Evolutionary conservation across 352 stramenopile species (phyloP), one percentile per base, ranked within the genome.

Genomic region (Globisporangium camurandrum): DNA sequence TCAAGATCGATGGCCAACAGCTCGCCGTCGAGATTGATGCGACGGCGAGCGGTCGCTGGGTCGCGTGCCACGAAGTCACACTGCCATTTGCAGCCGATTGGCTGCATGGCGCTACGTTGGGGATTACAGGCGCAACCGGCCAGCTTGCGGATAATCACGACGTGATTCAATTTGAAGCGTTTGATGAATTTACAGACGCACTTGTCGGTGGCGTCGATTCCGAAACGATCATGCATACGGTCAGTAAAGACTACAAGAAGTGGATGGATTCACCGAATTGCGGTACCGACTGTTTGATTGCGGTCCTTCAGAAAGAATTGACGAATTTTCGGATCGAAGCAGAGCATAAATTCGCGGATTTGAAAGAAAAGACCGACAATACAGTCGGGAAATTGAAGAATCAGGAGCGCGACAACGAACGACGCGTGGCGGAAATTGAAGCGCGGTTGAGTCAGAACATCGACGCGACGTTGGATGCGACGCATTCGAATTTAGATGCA

Each of bases 341-440:
- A 11, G 82, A 93, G 57, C 82, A 93, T 62, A 74, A 76, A 40
- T 88, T 93, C 52, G 65, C 75, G 9, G 80, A 91, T 55, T 51
- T 93, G 39, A 89, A 91, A 64, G 82, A 93, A 55, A 89, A 88
- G 64, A 93, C 77, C n/a, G 67, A 74, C 49, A 86, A 88, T 57
- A 89, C 70, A 17, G 79, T 93, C 12, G 53, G 43, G 28, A 89
- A 90, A 55, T 64, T 93, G 23, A 81, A 80, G 59, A 71, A 69
- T 38, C 75, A 88, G 50, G 82, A 93, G 56, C 58, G 65, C 40
- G 69, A 86, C 47, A 91, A 90, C 56, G 80, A 93, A 57, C 71
- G 66, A 38, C 73, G 76, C 46, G 74, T 91, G 44, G 62, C 64
- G 16, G 68, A 88, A 44, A 83, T 93, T 30, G 72, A 91, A 54